These are phyloP conservation scores for Hymenoscyphus scutula DNA, from an alignment of 2,329 filamentous ascomycete genomes.

Conservation along the genomic window DNA sequence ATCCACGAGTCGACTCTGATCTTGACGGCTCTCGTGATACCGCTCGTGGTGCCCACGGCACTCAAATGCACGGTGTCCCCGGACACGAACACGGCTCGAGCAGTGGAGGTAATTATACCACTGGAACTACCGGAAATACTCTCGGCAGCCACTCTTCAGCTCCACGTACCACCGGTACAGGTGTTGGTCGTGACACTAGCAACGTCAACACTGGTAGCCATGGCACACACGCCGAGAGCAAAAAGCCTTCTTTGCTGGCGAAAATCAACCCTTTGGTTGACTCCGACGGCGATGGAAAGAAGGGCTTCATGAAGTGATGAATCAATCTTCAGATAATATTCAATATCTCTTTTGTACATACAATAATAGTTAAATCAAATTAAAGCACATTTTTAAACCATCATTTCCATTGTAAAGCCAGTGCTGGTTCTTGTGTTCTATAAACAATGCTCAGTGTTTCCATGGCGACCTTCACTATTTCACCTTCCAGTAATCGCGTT, in stretches of 20 bases:
- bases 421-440: too few species aligned
- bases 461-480: too few species aligned
- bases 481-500: too few species aligned
- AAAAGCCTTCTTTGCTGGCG: constrained; percentile 50
- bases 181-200: constrained; percentile 3
- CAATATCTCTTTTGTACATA: not conserved
- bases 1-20: constrained; percentile 7
- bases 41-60: not conserved
- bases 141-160: constrained; percentile 10
- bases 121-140: constrained; percentile 8
- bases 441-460: too few species aligned
- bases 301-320: constrained; percentile 49
- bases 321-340: not conserved
- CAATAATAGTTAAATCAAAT: not conserved
- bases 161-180: constrained; percentile 8
- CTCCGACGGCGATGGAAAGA: constrained; percentile 53
- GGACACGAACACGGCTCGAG: not conserved
- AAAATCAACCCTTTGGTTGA: constrained; percentile 55
- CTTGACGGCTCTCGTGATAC: constrained; percentile 2
- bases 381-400: not conserved
- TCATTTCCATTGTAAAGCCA: not conserved
- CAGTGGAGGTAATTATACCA: constrained; percentile 10
- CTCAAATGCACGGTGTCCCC: not conserved
- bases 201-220: constrained; percentile 10
- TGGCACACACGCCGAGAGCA: constrained; percentile 8